Conservation (phyloP, 371 early-diverging fungal species). For the Nematocida ironsii region DNA sequence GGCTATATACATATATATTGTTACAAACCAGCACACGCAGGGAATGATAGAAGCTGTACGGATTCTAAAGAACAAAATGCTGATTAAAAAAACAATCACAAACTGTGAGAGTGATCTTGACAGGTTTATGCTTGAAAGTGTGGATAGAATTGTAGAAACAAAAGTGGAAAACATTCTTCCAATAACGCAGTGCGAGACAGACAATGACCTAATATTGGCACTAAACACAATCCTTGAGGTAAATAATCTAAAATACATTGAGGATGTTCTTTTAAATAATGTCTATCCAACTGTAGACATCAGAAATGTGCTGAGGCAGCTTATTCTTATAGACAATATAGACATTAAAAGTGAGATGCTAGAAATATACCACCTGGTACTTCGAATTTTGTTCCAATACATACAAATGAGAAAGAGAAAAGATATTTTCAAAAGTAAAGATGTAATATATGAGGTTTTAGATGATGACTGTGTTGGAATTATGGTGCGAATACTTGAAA, state of each 20-base stretch:
- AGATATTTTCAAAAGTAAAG: constrained; percentile 20
- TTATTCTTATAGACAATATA: constrained; percentile 18
- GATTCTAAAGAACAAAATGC: constrained; percentile 39
- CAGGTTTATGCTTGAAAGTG: neutral
- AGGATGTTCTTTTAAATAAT: constrained; percentile 13
- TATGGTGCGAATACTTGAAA: constrained; percentile 6
- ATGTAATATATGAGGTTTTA: constrained; percentile 21
- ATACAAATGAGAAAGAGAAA: constrained; percentile 5
- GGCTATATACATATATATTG: constrained; percentile 35
- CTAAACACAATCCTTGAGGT: constrained; percentile 31
- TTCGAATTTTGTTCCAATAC: constrained; percentile 24
- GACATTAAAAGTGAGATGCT: constrained; percentile 1
- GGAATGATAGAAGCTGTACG: constrained; percentile 29
- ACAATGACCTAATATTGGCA: constrained; percentile 18
- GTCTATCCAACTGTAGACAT: constrained; percentile 13
- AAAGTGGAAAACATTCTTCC: constrained; percentile 20
- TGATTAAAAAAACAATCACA: constrained; percentile 16
- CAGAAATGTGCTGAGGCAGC: constrained; percentile 18
- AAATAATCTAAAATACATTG: constrained; percentile 20
- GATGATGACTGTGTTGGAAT: constrained; percentile 50
- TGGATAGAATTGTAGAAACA: constrained; percentile 14
- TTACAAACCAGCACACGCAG: neutral
- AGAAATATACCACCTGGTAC: constrained; percentile 33
- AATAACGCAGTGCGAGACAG: constrained; percentile 20
- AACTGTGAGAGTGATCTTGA: neutral